Percentiles rank a stretch among this genome's conserved stretches.
Conservation (phyloP, 257 asterid genomes). For the Rhazya stricta region DNA sequence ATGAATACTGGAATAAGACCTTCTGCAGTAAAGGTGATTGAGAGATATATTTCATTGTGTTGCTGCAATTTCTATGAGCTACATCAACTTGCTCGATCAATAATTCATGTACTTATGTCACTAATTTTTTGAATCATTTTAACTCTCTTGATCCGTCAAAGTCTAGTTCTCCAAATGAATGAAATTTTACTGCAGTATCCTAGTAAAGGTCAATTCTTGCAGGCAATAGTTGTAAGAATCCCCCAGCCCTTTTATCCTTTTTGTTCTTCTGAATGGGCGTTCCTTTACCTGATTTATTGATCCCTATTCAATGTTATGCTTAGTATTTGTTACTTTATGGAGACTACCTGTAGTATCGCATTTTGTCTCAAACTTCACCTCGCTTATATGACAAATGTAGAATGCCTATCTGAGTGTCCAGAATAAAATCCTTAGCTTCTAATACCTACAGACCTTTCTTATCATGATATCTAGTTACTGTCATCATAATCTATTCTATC, state of each 20-base stretch:
- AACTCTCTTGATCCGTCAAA: not conserved
- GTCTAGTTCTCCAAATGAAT: not conserved
- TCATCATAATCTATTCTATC: not conserved
- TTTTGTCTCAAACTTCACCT: not conserved
- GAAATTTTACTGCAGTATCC: not conserved
- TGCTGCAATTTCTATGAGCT: not conserved
- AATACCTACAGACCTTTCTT: not conserved
- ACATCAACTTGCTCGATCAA: conserved; percentile 1
- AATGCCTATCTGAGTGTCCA: not conserved
- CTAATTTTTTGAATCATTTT: not conserved
- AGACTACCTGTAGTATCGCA: not conserved
- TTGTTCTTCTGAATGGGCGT: not conserved
- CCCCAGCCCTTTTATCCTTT: not conserved
- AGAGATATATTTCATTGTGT: not conserved
- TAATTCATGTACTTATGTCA: not conserved
- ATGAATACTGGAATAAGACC: conserved; percentile 3
- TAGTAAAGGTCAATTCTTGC: not conserved
- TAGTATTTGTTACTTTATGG: not conserved
- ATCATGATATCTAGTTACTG: not conserved
- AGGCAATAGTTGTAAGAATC: not conserved
- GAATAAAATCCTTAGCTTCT: not conserved
- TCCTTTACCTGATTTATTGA: not conserved
- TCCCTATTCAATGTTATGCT: not conserved
- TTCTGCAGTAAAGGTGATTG: not conserved
- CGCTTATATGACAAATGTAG: not conserved